These are phyloP conservation scores for Echria macrotheca DNA, from an alignment of 495 filamentous ascomycete species.

Conservation along the genomic window DNA sequence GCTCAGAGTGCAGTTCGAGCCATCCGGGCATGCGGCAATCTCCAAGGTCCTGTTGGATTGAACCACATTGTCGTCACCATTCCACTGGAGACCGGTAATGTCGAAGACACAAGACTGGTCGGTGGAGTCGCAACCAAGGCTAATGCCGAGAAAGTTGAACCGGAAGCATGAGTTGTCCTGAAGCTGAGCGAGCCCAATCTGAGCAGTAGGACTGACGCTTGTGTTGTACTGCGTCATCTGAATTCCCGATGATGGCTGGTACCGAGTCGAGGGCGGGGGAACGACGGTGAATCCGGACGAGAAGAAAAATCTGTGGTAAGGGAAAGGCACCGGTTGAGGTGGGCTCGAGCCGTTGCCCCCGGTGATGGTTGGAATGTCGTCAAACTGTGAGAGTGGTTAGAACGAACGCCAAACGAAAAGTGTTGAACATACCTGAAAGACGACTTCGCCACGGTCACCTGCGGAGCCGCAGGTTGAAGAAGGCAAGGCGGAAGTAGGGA, in stretches of 20 bases:
- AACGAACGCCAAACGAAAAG: no score
- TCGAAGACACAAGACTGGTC: slow-evolving; percentile 33
- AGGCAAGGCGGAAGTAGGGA: neutral
- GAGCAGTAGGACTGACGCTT: slow-evolving; percentile 19
- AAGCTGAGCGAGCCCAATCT: slow-evolving; percentile 33
- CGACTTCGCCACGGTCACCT: slow-evolving; percentile 28
- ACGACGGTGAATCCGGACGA: slow-evolving; percentile 33
- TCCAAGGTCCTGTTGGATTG: slow-evolving; percentile 25
- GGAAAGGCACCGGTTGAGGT: slow-evolving; percentile 30
- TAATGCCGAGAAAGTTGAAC: slow-evolving; percentile 36
- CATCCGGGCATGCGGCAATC: slow-evolving; percentile 28
- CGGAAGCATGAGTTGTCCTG: slow-evolving; percentile 33
- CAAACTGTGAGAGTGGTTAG: slow-evolving; percentile 37
- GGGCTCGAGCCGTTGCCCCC: slow-evolving; percentile 12
- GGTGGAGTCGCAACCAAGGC: slow-evolving; percentile 37
- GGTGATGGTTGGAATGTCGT: slow-evolving; percentile 31
- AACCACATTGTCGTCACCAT: slow-evolving; percentile 18
- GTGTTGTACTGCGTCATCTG: slow-evolving; percentile 34
- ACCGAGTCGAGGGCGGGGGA: slow-evolving; percentile 21
- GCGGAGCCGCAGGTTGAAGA: slow-evolving; percentile 23
- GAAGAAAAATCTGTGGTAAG: slow-evolving; percentile 40
- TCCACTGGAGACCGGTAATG: slow-evolving; percentile 31
- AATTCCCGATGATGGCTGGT: slow-evolving; percentile 33
- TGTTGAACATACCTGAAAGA: slow-evolving; percentile 20
- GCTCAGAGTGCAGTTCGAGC: slow-evolving; percentile 27